phyloP scores from a whole-genome alignment of 2,329 filamentous ascomycete genomes.

The Periconia sp. region DNA sequence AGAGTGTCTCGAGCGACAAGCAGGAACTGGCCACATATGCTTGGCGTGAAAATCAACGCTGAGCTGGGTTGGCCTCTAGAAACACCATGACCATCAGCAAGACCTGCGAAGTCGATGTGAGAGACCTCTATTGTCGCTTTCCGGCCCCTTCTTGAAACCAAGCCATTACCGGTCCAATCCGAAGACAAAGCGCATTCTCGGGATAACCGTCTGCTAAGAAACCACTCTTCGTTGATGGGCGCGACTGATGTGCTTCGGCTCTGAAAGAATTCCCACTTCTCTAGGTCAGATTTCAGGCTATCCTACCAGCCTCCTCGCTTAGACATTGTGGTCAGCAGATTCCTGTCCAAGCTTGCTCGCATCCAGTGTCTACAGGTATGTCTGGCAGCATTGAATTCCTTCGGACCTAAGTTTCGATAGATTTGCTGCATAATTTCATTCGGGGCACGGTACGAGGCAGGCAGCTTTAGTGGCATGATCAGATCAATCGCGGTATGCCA shows the following conservation, averaged over 20 bases:
- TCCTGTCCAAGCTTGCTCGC: conserved; percentile 59
- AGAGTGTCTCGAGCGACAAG: conserved; percentile 60
- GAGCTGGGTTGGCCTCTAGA: conserved; percentile 17
- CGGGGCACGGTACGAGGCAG: conserved; percentile 44
- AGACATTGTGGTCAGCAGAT: conserved; percentile 60
- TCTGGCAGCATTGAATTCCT: conserved; percentile 66
- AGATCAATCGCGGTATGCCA: conserved; percentile 42
- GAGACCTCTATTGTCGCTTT: conserved; percentile 21
- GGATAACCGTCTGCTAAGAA: conserved; percentile 55
- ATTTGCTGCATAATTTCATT: conserved; percentile 58
- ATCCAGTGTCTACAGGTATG: conserved; percentile 67
- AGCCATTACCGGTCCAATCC: conserved; percentile 48
- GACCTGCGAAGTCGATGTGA: conserved; percentile 45
- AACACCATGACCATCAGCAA: conserved; percentile 27
- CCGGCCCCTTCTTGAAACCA: conserved; percentile 13
- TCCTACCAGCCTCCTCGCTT: conserved; percentile 61
- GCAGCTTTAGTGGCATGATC: conserved; percentile 28
- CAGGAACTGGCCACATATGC: conserved; percentile 64
- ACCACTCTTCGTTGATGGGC: conserved; percentile 37
- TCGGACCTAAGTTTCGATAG: conserved; percentile 52
- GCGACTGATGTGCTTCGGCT: neutral
- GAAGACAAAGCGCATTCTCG: conserved; percentile 57
- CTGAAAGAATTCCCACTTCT: neutral
- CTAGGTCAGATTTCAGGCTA: conserved; percentile 13
- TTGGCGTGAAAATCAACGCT: conserved; percentile 57